Evolutionary conservation across 2,329 filamentous ascomycete genomes (phyloP).

Genomic region (Fusarium setosum): DNA sequence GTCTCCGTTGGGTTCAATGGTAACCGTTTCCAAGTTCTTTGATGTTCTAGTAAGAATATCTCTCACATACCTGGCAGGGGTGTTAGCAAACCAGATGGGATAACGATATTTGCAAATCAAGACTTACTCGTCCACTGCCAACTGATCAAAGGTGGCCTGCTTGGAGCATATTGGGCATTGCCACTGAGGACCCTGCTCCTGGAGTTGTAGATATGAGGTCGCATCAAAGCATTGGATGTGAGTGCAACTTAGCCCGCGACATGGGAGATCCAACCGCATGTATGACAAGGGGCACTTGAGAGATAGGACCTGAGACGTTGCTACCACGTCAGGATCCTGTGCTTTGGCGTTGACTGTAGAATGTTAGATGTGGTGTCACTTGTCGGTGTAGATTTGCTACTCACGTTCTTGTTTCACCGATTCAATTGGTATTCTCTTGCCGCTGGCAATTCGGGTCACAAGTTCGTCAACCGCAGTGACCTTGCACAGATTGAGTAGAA

Average conservation of each 20-base stretch:
- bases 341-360: conserved; percentile 79
- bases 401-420: conserved; percentile 87
- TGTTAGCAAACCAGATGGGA: conserved; percentile 22
- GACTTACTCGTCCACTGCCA: conserved; percentile 87
- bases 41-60: conserved; percentile 84
- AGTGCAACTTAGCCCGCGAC: conserved; percentile 81
- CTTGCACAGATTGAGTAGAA: conserved; percentile 81
- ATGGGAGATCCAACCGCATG: conserved; percentile 81
- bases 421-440: conserved; percentile 81
- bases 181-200: conserved; percentile 97
- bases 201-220: conserved; percentile 89
- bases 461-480: conserved; percentile 78
- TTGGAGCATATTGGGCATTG: conserved; percentile 95
- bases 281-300: conserved; percentile 94
- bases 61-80: conserved; percentile 75
- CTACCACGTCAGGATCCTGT: conserved; percentile 88
- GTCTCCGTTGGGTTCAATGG: conserved; percentile 85
- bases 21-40: conserved; percentile 82
- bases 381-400: conserved; percentile 44
- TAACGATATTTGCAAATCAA: not conserved
- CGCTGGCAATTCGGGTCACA: conserved; percentile 72
- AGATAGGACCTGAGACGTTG: conserved; percentile 88
- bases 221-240: conserved; percentile 98
- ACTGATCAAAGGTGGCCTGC: conserved; percentile 78
- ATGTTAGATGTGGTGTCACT: conserved; percentile 31